phyloP scores from a whole-genome alignment of 225 moss, liverwort and hornwort species.

The Straminergon stramineum region DNA sequence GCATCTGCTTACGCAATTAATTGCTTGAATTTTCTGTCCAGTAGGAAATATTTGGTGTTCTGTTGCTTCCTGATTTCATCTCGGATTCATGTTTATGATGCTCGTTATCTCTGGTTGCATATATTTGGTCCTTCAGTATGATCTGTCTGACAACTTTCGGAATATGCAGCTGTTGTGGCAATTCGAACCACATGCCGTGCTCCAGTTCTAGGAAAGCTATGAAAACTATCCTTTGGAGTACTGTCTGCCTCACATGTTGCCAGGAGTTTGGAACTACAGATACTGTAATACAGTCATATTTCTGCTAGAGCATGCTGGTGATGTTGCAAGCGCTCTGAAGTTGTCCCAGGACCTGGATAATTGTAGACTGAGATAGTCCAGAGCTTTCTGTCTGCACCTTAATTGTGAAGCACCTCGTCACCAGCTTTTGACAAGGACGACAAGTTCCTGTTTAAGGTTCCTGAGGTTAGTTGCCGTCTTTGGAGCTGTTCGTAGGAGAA shows the following conservation, averaged over 20 bases:
- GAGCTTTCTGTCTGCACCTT: no score
- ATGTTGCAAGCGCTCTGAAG: no score
- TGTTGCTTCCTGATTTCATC: not conserved
- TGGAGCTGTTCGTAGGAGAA: not conserved
- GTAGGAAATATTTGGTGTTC: not conserved
- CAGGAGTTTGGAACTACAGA: no score
- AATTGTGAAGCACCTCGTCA: no score
- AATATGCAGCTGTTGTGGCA: slow-evolving; percentile 69
- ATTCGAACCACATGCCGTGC: slow-evolving; percentile 29
- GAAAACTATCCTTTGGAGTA: slow-evolving; percentile 54
- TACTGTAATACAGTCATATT: no score
- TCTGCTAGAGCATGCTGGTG: no score
- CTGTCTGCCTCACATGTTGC: no score
- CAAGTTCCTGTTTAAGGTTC: slow-evolving; percentile 19
- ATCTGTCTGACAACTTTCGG: not conserved
- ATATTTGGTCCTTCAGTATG: not conserved
- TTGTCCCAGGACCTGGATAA: no score
- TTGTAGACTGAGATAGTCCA: no score
- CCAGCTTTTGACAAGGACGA: slow-evolving; percentile 3
- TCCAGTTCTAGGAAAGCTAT: slow-evolving; percentile 67
- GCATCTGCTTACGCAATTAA: not conserved
- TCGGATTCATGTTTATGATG: not conserved
- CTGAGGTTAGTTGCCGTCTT: slow-evolving; percentile 14
- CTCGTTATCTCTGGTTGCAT: not conserved
- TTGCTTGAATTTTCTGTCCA: not conserved